Percentiles rank a stretch among this genome's conserved stretches.
Evolutionary conservation across 2,329 filamentous ascomycete genomes (phyloP).

Genomic region (Dothiorella sarmentorum): DNA sequence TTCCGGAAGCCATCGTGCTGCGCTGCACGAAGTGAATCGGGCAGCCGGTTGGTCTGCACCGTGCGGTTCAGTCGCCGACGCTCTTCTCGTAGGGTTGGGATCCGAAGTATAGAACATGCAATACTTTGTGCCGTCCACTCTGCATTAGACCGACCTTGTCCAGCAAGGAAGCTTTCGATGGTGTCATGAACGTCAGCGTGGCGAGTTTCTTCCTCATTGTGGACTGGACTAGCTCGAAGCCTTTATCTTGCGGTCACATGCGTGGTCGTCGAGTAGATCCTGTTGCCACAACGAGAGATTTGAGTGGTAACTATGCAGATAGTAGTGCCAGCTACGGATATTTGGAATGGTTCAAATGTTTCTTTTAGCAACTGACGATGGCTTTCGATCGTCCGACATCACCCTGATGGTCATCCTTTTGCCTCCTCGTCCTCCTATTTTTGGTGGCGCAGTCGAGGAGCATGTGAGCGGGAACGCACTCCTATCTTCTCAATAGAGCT

Average conservation of each 20-base stretch:
- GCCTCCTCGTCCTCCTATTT: neutral
- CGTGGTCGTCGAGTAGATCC: neutral
- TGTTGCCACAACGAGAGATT: neutral
- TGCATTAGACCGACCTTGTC: constrained; percentile 4
- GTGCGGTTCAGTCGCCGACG: neutral
- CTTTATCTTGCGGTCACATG: neutral
- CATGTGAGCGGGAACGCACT: too few relatives aligned
- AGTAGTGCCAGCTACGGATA: neutral
- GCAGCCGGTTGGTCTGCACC: neutral
- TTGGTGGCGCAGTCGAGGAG: neutral
- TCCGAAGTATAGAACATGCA: constrained; percentile 1
- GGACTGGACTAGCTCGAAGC: neutral
- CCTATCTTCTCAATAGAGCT: too few relatives aligned
- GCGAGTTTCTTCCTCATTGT: neutral
- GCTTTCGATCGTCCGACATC: constrained; percentile 2
- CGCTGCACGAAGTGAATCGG: neutral
- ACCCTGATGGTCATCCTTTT: neutral
- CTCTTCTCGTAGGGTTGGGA: neutral
- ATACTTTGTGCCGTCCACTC: neutral
- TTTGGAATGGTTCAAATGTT: neutral
- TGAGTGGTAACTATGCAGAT: neutral
- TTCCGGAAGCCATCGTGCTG: neutral
- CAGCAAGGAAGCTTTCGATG: neutral
- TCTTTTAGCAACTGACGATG: neutral
- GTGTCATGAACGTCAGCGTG: neutral